phyloP scores from a whole-genome alignment of 768 basidiomycete species.

The Suillus paluster region DNA sequence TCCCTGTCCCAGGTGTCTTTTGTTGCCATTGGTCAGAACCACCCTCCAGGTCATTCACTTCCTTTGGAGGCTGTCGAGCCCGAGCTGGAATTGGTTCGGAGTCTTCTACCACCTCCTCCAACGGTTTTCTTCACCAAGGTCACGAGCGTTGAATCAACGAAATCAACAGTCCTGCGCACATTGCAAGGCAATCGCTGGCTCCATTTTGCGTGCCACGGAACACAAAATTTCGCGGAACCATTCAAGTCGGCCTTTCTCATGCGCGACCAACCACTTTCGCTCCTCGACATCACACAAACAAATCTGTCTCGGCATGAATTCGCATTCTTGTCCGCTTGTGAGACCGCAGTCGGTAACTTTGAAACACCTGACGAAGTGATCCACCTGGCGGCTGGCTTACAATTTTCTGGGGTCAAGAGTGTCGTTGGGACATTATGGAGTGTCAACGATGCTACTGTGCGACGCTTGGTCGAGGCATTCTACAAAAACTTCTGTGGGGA shows the following conservation, averaged over 20 bases:
- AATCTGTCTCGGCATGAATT: slow-evolving; percentile 8
- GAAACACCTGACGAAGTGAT: slow-evolving; percentile 21
- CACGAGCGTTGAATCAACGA: not conserved
- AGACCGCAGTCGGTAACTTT: slow-evolving; percentile 22
- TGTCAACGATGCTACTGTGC: slow-evolving; percentile 3
- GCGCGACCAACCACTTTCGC: not conserved
- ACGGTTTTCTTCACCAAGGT: slow-evolving; percentile 4
- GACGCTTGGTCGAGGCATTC: not conserved
- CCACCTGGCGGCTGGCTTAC: slow-evolving; percentile 28
- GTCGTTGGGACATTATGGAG: slow-evolving; percentile 29
- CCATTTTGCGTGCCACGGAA: slow-evolving; percentile 26
- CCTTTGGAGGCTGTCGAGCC: not conserved
- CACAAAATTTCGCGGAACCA: slow-evolving; percentile 10
- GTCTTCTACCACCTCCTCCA: not conserved
- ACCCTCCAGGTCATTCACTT: not conserved
- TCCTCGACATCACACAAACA: slow-evolving; percentile 5
- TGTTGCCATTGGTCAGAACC: slow-evolving; percentile 11
- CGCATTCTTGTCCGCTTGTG: not conserved
- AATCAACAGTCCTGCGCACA: not conserved
- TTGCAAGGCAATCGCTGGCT: slow-evolving; percentile 16
- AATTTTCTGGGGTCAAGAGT: slow-evolving; percentile 21
- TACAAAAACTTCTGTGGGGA: not conserved
- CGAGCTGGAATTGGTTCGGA: not conserved
- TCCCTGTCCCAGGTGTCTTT: not conserved
- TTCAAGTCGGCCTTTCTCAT: slow-evolving; percentile 13